These are phyloP conservation scores for Claviceps maximensis DNA, from an alignment of 2,329 filamentous ascomycete species.

Conservation along the genomic window DNA sequence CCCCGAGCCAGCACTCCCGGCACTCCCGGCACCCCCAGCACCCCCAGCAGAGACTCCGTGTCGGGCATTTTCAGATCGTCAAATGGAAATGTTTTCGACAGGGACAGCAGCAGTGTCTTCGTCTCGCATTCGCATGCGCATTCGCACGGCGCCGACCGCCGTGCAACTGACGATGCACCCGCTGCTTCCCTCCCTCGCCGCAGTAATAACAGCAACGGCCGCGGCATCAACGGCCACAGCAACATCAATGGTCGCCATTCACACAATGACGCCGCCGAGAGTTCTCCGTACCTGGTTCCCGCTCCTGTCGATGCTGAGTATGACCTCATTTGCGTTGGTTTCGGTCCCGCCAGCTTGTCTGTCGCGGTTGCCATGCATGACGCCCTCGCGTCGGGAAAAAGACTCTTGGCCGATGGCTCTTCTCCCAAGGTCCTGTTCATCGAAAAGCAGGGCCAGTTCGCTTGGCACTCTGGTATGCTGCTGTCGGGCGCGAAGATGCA, in stretches of 20 bases:
- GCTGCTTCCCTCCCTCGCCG: conserved; percentile 9
- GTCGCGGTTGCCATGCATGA: conserved; percentile 86
- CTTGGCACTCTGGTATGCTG: conserved; percentile 94
- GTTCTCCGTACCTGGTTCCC: conserved; percentile 28
- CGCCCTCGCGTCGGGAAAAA: conserved; percentile 40
- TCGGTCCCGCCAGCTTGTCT: conserved; percentile 80
- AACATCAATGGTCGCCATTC: conserved; percentile 6
- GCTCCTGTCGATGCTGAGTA: conserved; percentile 51
- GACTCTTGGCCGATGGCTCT: conserved; percentile 26
- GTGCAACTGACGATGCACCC: not conserved
- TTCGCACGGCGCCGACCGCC: not conserved
- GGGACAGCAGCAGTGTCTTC: conserved; percentile 9
- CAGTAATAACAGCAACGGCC: not conserved
- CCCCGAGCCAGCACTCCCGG: too few relatives aligned
- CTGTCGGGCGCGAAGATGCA: conserved; percentile 92
- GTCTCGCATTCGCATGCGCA: not conserved
- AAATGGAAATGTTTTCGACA: not conserved
- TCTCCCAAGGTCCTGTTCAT: conserved; percentile 70
- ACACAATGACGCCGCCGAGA: conserved; percentile 12
- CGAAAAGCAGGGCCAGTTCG: conserved; percentile 71
- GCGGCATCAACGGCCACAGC: not conserved
- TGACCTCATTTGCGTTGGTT: conserved; percentile 83
- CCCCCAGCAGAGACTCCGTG: conserved; percentile 5
- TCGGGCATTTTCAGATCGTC: not conserved
- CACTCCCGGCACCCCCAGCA: conserved; percentile 3